Evolutionary conservation across 2,329 filamentous ascomycete species (phyloP).

Genomic region (Samsoniella hepiali): DNA sequence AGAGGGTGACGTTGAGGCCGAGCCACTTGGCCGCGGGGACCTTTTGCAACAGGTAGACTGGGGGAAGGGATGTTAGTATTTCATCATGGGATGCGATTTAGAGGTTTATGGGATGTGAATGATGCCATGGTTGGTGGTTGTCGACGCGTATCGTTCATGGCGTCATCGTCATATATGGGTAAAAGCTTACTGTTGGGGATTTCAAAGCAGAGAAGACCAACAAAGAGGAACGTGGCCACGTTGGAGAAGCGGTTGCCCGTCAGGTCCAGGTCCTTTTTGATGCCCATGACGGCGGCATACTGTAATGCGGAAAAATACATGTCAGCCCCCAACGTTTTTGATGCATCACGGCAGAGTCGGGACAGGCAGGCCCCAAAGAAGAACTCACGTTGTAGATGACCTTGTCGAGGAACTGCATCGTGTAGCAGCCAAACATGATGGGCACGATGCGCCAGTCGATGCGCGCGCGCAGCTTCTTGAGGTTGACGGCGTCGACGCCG

Average conservation of each 20-base stretch:
- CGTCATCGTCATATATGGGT: not conserved
- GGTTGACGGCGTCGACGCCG: slow-evolving; percentile 23
- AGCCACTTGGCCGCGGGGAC: slow-evolving; percentile 55
- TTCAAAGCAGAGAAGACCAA: slow-evolving; percentile 51
- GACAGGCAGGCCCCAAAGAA: no score
- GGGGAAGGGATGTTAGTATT: not conserved
- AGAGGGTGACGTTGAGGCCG: slow-evolving; percentile 48
- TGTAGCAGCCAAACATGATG: slow-evolving; percentile 22
- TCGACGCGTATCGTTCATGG: not conserved
- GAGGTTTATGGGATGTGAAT: no score
- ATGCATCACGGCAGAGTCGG: not conserved
- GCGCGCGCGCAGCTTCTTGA: slow-evolving; percentile 19
- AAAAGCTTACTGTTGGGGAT: slow-evolving; percentile 46
- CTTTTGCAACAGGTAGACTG: slow-evolving; percentile 51
- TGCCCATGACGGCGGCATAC: slow-evolving; percentile 59
- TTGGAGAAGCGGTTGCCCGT: slow-evolving; percentile 54
- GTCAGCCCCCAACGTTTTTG: not conserved
- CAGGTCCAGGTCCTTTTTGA: slow-evolving; percentile 49
- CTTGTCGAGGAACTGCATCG: slow-evolving; percentile 20
- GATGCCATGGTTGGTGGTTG: not conserved
- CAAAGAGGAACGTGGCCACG: slow-evolving; percentile 54
- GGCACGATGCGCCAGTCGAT: slow-evolving; percentile 24
- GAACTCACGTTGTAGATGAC: slow-evolving; percentile 18
- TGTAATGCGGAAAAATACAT: slow-evolving; percentile 24
- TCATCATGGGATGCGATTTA: not conserved